A percentile compares a stretch with the other conserved stretches of the same genome.
Evolutionary conservation across 768 basidiomycete species (phyloP).

Genomic region (Amyloporia xantha): DNA sequence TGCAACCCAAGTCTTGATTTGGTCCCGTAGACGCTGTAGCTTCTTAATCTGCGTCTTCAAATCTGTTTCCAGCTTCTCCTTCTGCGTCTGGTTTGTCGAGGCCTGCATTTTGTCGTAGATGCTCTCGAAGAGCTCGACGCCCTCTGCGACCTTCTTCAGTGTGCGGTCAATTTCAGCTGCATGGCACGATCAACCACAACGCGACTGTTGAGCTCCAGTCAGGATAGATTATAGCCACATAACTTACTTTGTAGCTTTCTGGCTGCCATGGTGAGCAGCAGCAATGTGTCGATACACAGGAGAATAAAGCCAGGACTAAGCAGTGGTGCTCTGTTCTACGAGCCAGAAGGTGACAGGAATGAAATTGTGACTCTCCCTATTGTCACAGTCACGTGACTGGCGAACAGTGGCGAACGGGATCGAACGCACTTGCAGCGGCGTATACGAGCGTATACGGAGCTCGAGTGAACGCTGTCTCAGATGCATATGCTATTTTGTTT

Average conservation of each 20-base stretch:
- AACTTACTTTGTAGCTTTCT: constrained; percentile 78
- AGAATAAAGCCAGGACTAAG: neutral
- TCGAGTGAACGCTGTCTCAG: neutral
- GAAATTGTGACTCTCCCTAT: neutral
- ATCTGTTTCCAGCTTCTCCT: constrained; percentile 95
- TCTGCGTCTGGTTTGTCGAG: constrained; percentile 93
- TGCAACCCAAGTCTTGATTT: constrained; percentile 94
- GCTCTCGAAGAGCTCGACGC: constrained; percentile 90
- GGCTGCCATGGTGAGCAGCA: constrained; percentile 64
- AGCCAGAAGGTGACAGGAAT: neutral
- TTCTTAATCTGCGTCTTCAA: constrained; percentile 99
- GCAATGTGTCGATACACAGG: neutral
- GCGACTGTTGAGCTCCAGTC: constrained; percentile 2
- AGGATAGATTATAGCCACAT: neutral
- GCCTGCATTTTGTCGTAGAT: constrained; percentile 99
- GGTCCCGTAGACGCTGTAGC: constrained; percentile 75
- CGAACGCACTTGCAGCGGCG: neutral
- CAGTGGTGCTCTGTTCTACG: neutral
- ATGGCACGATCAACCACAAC: neutral
- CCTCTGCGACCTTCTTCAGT: constrained; percentile 93
- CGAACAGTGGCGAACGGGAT: neutral
- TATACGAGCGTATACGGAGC: neutral
- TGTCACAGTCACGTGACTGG: neutral
- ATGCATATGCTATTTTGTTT: neutral
- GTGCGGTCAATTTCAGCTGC: constrained; percentile 98